A percentile compares a stretch with the other conserved stretches of the same genome.
Evolutionary conservation across 805 yeast species (phyloP).

Genomic region (Ogataea populi-albae): DNA sequence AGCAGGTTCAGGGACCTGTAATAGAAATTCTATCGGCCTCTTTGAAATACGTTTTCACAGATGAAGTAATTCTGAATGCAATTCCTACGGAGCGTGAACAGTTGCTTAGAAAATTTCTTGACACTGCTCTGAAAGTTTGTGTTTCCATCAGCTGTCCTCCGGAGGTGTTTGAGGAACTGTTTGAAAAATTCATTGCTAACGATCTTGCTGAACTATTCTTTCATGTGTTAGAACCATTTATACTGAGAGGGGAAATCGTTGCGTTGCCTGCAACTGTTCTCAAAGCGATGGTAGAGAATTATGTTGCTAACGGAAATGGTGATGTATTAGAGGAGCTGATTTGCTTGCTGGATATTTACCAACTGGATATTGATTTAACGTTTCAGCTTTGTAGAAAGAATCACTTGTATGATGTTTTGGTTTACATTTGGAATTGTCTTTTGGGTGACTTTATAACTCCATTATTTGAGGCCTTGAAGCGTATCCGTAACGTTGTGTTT

Average conservation of each 20-base stretch:
- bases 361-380: conserved; percentile 77
- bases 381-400: conserved; percentile 57
- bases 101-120: conserved; percentile 32
- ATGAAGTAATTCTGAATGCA: conserved; percentile 11
- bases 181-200: conserved; percentile 40
- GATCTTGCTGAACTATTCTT: conserved; percentile 43
- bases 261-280: conserved; percentile 62
- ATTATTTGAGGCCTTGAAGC: conserved; percentile 52
- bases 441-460: conserved; percentile 74
- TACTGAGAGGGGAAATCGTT: conserved; percentile 44
- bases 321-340: conserved; percentile 62
- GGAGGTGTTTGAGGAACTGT: conserved; percentile 42
- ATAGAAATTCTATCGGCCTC: conserved; percentile 56
- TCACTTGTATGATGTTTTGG: conserved; percentile 57
- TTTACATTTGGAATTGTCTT: conserved; percentile 69
- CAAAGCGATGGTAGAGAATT: conserved; percentile 56
- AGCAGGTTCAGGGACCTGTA: conserved; percentile 50
- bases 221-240: conserved; percentile 48
- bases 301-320: conserved; percentile 39
- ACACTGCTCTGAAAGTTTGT: conserved; percentile 40
- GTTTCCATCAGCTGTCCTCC: conserved; percentile 36
- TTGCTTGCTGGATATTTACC: conserved; percentile 62
- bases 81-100: conserved; percentile 11
- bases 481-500: conserved; percentile 22
- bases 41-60: conserved; percentile 39